Percentiles rank a stretch among this genome's conserved stretches.
These are phyloP conservation scores for Porpolomopsis calyptriformis DNA, from an alignment of 768 basidiomycete species.

Conservation along the genomic window DNA sequence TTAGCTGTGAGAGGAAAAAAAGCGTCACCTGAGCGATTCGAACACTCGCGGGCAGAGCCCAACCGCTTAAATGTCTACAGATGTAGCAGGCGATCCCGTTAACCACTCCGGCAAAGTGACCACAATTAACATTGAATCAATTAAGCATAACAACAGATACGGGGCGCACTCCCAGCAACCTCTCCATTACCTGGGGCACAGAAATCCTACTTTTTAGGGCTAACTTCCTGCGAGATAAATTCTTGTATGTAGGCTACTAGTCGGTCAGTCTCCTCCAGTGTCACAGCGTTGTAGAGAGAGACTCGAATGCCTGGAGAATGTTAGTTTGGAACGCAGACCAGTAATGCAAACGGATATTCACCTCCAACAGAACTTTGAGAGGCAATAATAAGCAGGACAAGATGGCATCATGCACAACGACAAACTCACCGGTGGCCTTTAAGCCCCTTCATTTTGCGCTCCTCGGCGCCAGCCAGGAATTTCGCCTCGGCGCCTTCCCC, in stretches of 20 bases:
- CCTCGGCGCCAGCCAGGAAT: conserved; percentile 77
- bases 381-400: background rate
- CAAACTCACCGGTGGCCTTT: conserved; percentile 82
- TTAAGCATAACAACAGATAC: too few species aligned
- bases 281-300: conserved; percentile 84
- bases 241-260: conserved; percentile 50
- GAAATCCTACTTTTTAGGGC: background rate
- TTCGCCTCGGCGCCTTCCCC: conserved; percentile 62
- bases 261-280: conserved; percentile 58
- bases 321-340: background rate
- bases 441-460: conserved; percentile 68
- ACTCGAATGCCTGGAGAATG: conserved; percentile 53
- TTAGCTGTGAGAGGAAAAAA: too few species aligned
- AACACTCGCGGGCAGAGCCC: conserved; percentile 20
- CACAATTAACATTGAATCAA: too few species aligned
- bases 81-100: conserved; percentile 21
- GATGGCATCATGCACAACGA: background rate
- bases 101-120: conserved; percentile 23
- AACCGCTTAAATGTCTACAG: conserved; percentile 10
- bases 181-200: background rate
- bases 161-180: too few species aligned
- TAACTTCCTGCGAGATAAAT: conserved; percentile 26
- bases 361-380: conserved; percentile 45
- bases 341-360: conserved; percentile 2
- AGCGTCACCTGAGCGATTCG: conserved; percentile 22